phyloP scores from a whole-genome alignment of 257 asterid genomes.

The Nicotiana tomentosiformis region DNA sequence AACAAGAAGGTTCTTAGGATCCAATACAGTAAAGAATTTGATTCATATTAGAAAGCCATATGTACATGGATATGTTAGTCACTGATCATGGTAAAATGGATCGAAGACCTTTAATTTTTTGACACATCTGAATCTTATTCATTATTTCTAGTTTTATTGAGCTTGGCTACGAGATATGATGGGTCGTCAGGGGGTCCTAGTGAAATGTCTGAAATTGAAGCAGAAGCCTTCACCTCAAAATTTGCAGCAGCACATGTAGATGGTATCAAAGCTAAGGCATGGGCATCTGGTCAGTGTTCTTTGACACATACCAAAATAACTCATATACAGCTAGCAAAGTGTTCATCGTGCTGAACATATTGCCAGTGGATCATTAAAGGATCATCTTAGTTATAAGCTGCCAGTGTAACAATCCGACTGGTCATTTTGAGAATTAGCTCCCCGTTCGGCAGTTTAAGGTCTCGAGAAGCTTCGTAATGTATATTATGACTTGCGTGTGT shows the following conservation, averaged over 20 bases:
- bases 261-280: constrained; percentile 85
- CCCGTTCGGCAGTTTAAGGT: too few relatives aligned
- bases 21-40: too few relatives aligned
- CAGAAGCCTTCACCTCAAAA: constrained; percentile 79
- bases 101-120: too few relatives aligned
- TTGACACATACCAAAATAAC: constrained; percentile 88
- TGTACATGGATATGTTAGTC: too few relatives aligned
- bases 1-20: too few relatives aligned
- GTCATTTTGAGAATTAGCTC: too few relatives aligned
- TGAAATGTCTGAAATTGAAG: constrained; percentile 75
- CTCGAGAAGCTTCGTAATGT: too few relatives aligned
- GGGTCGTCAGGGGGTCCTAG: constrained; percentile 51
- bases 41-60: too few relatives aligned
- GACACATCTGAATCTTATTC: too few relatives aligned
- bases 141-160: constrained; percentile 45
- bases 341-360: constrained; percentile 68
- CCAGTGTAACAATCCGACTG: too few relatives aligned
- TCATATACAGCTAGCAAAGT: constrained; percentile 70
- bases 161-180: constrained; percentile 63
- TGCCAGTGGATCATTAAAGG: constrained; percentile 62
- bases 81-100: too few relatives aligned
- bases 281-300: constrained; percentile 81
- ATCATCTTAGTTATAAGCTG: constrained; percentile 61
- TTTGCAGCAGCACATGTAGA: constrained; percentile 89
- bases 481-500: too few relatives aligned